Evolutionary conservation across 2,329 filamentous ascomycete genomes (phyloP).

Genomic region (Nemania sp.): DNA sequence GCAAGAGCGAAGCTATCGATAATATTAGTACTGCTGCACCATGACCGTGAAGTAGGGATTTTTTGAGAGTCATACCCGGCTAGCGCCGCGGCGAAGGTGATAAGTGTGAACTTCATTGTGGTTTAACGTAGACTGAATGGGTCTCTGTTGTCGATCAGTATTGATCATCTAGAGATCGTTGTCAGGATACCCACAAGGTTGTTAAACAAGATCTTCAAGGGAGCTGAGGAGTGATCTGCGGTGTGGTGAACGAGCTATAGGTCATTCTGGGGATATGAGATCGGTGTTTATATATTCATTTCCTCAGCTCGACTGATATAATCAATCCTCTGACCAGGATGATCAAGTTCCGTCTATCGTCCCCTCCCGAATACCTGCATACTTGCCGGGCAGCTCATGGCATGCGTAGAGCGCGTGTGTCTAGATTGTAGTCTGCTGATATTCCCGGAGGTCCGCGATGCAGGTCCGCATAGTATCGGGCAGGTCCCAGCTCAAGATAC

Average conservation of each 20-base stretch:
- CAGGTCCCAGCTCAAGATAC: constrained; percentile 22
- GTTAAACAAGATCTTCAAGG: constrained; percentile 13
- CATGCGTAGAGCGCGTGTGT: not conserved
- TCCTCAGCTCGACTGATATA: constrained; percentile 4
- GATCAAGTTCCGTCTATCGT: constrained; percentile 22
- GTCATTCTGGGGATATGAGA: not conserved
- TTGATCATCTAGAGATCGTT: constrained; percentile 1
- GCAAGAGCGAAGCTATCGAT: constrained; percentile 15
- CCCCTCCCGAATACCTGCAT: constrained; percentile 6
- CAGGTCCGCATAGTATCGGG: constrained; percentile 28
- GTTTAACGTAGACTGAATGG: not conserved
- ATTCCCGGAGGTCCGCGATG: constrained; percentile 21
- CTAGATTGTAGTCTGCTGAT: constrained; percentile 22
- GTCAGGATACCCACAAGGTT: constrained; percentile 11
- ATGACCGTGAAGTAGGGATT: not conserved
- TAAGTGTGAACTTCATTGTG: constrained; percentile 44
- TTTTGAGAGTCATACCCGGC: constrained; percentile 40
- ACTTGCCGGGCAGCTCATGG: not conserved
- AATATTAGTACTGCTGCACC: not conserved
- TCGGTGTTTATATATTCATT: constrained; percentile 31
- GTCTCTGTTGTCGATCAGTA: constrained; percentile 3
- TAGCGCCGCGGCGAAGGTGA: constrained; percentile 40
- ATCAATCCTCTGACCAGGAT: constrained; percentile 12
- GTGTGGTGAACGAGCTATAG: constrained; percentile 5
- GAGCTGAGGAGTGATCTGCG: constrained; percentile 26